Evolutionary conservation across 768 basidiomycete genomes (phyloP), one percentile per base, ranked within the genome.

Genomic region (Macrocybe gigantea): DNA sequence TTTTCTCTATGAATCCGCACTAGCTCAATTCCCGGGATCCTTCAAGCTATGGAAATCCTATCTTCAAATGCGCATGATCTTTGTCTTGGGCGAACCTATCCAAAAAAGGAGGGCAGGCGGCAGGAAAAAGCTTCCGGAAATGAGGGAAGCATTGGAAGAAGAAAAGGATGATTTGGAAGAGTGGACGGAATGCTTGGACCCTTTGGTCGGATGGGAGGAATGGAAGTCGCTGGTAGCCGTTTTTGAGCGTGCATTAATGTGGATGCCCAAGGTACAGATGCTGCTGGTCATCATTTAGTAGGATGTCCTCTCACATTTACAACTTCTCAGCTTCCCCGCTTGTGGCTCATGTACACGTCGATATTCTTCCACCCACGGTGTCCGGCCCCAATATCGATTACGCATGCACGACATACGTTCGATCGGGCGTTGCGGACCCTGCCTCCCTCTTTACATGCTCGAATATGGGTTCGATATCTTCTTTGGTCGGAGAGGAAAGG

Each of bases 11-110:
- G 96, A 99, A 66, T 74, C 90, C 13, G 95, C 95, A 0, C 77
- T 99, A 15, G 75, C 68, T 3, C 79, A 93, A 53, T 96, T 97
- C 59, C 87, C 94, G 1, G 81, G 78, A 8, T 90, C 86, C 2
- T 98, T 92, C 80, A 93, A 96, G 64, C 69, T 98, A 45, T 98
- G 96, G 96, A 93, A 92, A 61, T 79, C 89, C 0, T 99, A 99
- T 65, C 73, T 97, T 38, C 76, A 75, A 44, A 81, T 85, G 68
- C 79, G 96, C 41, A 84, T 88, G 75, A 74, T 77, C 1, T 96
- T 85, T 65, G 90, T 98, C 3, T 72, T 95, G 7, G 96, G 95
- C 2, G 84, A 79, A 54, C 77, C 74, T 1, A 66, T 83, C 5
- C 62, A 75, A 38, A 86, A 82, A 66, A 86, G 91, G 72, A 78